Evolutionary conservation across 495 filamentous ascomycete species (phyloP).

Genomic region (Neurospora sp.): DNA sequence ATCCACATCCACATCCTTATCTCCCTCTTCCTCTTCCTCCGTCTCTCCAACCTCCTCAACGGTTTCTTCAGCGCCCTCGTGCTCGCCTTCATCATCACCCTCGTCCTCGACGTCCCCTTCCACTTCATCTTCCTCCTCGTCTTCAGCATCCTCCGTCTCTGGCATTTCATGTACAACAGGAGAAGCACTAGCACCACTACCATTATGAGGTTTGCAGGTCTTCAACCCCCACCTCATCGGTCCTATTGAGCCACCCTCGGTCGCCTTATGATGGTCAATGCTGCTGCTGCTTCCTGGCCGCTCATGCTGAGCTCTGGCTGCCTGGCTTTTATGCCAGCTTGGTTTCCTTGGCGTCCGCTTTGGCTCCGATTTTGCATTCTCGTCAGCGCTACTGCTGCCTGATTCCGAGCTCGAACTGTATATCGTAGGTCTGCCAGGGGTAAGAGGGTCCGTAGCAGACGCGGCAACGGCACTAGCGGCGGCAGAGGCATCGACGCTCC

Average conservation of each 20-base stretch:
- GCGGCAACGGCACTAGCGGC: constrained; percentile 2
- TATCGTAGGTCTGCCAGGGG: not conserved
- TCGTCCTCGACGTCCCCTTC: constrained; percentile 5
- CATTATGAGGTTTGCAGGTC: not conserved
- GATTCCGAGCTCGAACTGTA: constrained; percentile 5
- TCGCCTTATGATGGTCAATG: not conserved
- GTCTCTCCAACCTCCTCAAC: constrained; percentile 13
- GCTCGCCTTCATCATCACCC: constrained; percentile 14
- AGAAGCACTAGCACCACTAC: not conserved
- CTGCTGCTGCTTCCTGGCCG: not conserved
- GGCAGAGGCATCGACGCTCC: constrained; percentile 21
- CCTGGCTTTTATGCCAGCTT: constrained; percentile 19
- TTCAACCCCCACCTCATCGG: not conserved
- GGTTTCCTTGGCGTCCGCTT: constrained; percentile 13
- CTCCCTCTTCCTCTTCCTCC: constrained; percentile 9
- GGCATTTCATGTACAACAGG: not conserved
- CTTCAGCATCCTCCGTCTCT: constrained; percentile 1
- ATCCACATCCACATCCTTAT: constrained; percentile 10
- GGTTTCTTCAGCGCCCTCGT: constrained; percentile 17
- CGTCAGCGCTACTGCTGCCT: constrained; percentile 14
- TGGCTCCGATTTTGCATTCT: constrained; percentile 11
- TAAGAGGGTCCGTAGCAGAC: not conserved
- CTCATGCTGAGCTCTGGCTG: not conserved
- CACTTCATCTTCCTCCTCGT: constrained; percentile 2
- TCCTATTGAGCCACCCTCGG: not conserved